Percentiles rank a stretch among this genome's conserved stretches.
Evolutionary conservation across 495 filamentous ascomycete species (phyloP).

Genomic region (Penicillium alfredii): DNA sequence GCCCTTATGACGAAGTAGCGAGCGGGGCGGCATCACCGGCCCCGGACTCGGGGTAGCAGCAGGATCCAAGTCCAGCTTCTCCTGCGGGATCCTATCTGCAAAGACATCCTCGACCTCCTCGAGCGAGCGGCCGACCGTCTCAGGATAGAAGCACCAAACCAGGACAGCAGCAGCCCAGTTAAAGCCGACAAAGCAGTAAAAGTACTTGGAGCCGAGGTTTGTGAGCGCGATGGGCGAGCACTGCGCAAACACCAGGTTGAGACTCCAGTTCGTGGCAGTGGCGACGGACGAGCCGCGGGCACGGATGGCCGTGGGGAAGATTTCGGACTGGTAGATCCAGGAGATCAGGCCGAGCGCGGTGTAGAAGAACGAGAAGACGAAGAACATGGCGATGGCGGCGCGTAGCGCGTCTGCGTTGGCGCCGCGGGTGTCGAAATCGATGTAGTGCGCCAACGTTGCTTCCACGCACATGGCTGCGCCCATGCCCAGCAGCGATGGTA

Average conservation of each 20-base stretch:
- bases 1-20: constrained; percentile 3
- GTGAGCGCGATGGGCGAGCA: constrained; percentile 49
- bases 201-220: constrained; percentile 43
- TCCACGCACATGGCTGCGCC: constrained; percentile 48
- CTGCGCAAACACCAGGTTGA: constrained; percentile 51
- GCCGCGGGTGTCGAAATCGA: constrained; percentile 17
- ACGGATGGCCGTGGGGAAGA: constrained; percentile 51
- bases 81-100: constrained; percentile 9
- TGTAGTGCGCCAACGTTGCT: constrained; percentile 35
- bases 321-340: constrained; percentile 53
- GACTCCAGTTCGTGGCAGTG: constrained; percentile 49
- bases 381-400: constrained; percentile 51
- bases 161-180: constrained; percentile 41
- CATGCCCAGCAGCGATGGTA: constrained; percentile 46
- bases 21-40: no score
- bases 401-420: constrained; percentile 40
- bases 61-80: constrained; percentile 5
- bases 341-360: constrained; percentile 49
- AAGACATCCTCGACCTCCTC: constrained; percentile 50
- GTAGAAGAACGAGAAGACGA: constrained; percentile 52
- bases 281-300: constrained; percentile 47
- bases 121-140: constrained; percentile 47
- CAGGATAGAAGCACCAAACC: constrained; percentile 46
- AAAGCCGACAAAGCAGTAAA: constrained; percentile 49
- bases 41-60: neutral